Evolutionary conservation across 2,329 filamentous ascomycete genomes (phyloP).

Genomic region (Phialocephala subalpina): DNA sequence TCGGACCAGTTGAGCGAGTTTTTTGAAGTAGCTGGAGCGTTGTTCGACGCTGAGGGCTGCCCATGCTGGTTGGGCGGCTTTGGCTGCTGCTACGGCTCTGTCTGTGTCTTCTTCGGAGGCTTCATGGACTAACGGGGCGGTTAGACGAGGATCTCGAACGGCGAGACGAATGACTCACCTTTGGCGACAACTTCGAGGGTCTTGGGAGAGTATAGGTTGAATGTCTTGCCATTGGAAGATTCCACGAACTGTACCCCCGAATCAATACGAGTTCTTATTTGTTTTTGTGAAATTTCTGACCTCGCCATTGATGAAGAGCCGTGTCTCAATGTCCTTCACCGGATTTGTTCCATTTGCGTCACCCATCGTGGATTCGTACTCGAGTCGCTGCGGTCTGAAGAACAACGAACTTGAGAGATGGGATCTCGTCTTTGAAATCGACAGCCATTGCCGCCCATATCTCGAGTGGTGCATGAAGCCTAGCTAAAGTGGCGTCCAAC

Average conservation of each 20-base stretch:
- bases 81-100: constrained; percentile 47
- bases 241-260: constrained; percentile 32
- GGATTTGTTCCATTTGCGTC: neutral
- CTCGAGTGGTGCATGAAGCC: neutral
- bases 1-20: constrained; percentile 43
- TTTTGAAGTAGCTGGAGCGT: constrained; percentile 45
- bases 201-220: constrained; percentile 37
- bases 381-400: neutral
- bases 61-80: constrained; percentile 49
- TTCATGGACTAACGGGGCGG: constrained; percentile 49
- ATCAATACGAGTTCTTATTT: constrained; percentile 1
- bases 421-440: neutral
- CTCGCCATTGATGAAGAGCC: constrained; percentile 59
- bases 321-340: constrained; percentile 29
- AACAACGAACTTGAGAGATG: neutral
- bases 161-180: constrained; percentile 28
- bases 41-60: constrained; percentile 45
- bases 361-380: constrained; percentile 4
- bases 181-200: constrained; percentile 43
- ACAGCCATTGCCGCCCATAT: neutral
- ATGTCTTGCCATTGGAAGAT: constrained; percentile 54
- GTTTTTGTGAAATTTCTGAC: constrained; percentile 38
- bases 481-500: constrained; percentile 7
- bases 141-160: neutral
- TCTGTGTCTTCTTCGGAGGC: constrained; percentile 51